phyloP scores from a whole-genome alignment of 257 asterid genomes.

The Solanum appendiculatum region DNA sequence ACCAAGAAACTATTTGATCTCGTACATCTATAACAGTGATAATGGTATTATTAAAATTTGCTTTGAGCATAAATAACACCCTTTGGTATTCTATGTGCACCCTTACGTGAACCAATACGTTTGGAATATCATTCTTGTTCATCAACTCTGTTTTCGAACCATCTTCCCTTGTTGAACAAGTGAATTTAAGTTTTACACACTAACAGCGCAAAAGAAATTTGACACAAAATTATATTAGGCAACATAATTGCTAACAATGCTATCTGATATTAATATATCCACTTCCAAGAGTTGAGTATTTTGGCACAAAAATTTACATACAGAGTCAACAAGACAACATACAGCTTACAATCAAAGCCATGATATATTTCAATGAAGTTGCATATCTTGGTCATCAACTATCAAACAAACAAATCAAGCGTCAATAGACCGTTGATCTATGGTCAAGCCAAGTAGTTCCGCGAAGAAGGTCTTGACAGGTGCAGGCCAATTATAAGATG shows the following conservation, averaged over 20 bases:
- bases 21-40: neutral
- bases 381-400: neutral
- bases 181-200: neutral
- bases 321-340: neutral
- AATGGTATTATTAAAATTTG: neutral
- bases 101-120: neutral
- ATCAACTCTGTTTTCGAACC: neutral
- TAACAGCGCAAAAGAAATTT: neutral
- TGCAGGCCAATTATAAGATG: slow-evolving; percentile 25
- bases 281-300: neutral
- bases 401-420: neutral
- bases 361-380: neutral
- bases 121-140: too few relatives aligned
- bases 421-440: neutral
- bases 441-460: slow-evolving; percentile 25
- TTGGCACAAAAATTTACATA: neutral
- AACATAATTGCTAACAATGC: neutral
- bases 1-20: neutral
- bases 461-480: slow-evolving; percentile 25
- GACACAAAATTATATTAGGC: neutral
- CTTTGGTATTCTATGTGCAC: neutral
- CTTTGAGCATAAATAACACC: neutral
- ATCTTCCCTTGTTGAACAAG: neutral
- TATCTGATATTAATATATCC: neutral
- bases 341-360: neutral